Base-by-base conservation (phyloP, 2,329 filamentous ascomycete genomes). In the Neonectria magnoliae region DNA sequence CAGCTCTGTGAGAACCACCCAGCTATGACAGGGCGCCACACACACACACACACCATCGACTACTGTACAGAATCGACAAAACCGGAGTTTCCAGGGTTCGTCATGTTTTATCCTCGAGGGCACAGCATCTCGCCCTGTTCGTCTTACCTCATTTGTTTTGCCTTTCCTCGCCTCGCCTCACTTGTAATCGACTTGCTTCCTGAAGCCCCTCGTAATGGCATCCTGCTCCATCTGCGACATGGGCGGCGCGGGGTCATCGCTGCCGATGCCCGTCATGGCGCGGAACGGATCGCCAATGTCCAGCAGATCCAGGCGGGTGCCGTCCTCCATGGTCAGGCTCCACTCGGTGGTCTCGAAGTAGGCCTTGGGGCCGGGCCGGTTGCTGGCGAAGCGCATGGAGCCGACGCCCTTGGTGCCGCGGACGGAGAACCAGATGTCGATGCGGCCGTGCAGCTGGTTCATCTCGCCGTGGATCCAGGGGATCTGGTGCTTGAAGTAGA, bases 391-490 rank as follows among this genome's bases (percentile, higher is more conserved):
- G 75, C 88, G 87, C 87, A 98, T 96, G 76, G 89, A 85, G 8
- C 90, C 96, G 71, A 84, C 82, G 62, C 81, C 83, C 76, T 85
- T 89, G 31, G 89, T 93, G 44, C 96, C 96, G 81, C 92, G 93
- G 29, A 99, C 96, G 81, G 88, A 86, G 79, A 97, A 98, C 60
- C 82, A 83, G 64, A 99, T 93, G 83, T 98, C 86, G 78, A 99
- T 97, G 73, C 89, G 85, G 25, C 96, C 96, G 80, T 95, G 93
- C 78, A 98, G 81, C 84, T 97, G 95, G 81, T 98, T 97, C 86
- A 99, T 92, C 82, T 93, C 90, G 66, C 93, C 93, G 73, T 87
- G 84, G 75, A 96, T 94, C 92, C 92, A 95, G 48, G 93, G 93
- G 76, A 95, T 91, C 79, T 91, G 87, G 76, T 88, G 85, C 71